Base-by-base conservation (phyloP, 1,284 basidiomycete genomes). In the Ustilago loliicola region DNA sequence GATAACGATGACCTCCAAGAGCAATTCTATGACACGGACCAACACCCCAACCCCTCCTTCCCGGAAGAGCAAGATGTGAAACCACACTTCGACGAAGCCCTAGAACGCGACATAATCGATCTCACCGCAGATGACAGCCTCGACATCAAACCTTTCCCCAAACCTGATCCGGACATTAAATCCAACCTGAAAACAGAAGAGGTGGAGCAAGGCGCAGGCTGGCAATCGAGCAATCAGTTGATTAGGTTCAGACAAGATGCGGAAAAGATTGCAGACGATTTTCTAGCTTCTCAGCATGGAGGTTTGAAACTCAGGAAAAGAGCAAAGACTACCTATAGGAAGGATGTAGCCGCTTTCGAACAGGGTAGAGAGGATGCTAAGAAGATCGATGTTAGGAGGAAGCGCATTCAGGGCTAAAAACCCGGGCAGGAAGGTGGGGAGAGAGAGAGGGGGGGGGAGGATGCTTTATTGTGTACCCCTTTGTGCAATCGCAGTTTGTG, bases 331-430 rank as follows among this genome's bases (percentile, higher is more conserved):
- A 67, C 63, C 5, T 71, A 70, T 61, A 64, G 55, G 23, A 64
- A 73, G 52, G 72, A 73, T 47, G 29, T 52, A 11, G 32, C 15
- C 7, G 79, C 77, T 25, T 80, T 60, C n/a, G 71, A 80, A 30
- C 62, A 72, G 52, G 79, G 79, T 0, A 56, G 62, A 27, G 38
- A 61, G 23, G 79, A 81, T 52, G 68, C 77, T 0, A 61, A 40
- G 17, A 77, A 74, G 69, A 81, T 81, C 30, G 74, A 81, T 61
- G 77, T 81, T 15, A 81, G 71, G 59, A 34, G 79, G 4, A 69
- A 67, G 29, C 58, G 77, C 2, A 77, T 79, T 53, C 65, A 77
- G 51, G 59, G 38, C 10, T 64, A 25, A 55, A n/a, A n/a, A n/a
- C n/a, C n/a, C n/a, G n/a, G n/a, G n/a, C n/a, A n/a, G n/a, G n/a